Base-by-base conservation (phyloP, 257 asterid genomes). In the Striga asiatica region DNA sequence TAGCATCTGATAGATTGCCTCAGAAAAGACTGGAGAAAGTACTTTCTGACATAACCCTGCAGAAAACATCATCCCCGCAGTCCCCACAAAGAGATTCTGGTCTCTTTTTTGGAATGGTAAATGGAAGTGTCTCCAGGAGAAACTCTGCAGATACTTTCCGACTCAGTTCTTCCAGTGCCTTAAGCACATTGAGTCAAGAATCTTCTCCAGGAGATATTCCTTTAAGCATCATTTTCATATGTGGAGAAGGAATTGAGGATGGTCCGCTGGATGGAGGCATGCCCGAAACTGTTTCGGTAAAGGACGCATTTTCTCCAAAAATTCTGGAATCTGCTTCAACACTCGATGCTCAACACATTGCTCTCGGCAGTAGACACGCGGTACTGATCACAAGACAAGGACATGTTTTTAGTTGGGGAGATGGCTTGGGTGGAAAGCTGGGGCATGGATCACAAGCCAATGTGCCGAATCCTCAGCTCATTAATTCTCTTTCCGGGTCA, bases 241-340 rank as follows among this genome's bases (percentile, higher is more conserved):
- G 91, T 83, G 94, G 94, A 21, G 85, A 78, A 71, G 88, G 91
- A 57, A 67, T 68, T 20, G 80, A 78, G 59, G 87, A 71, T 62
- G 78, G 73, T 50, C 64, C 72, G 41, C 69, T 80, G 45, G 80
- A 81, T 53, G 85, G 79, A 47, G 61, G n/a, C n/a, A n/a, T n/a
- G n/a, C n/a, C n/a, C n/a, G n/a, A 57, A 49, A 66, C 69, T 38
- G 62, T 56, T 49, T 60, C 73, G 20, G 55, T 54, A 61, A 61
- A 34, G 55, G 83, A 81, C 70, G 71, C 77, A 12, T 62, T 45
- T 66, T 56, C 75, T 48, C 88, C 92, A 0, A 81, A 74, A 73
- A 73, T 65, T 60, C 63, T 84, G 61, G 85, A 79, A 66, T 79
- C 85, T 58, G 69, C 88, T 21, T 62, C 72, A 3, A 65, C 68